Evolutionary conservation across 495 filamentous ascomycete species (phyloP).

Genomic region (Podospora appendiculata): DNA sequence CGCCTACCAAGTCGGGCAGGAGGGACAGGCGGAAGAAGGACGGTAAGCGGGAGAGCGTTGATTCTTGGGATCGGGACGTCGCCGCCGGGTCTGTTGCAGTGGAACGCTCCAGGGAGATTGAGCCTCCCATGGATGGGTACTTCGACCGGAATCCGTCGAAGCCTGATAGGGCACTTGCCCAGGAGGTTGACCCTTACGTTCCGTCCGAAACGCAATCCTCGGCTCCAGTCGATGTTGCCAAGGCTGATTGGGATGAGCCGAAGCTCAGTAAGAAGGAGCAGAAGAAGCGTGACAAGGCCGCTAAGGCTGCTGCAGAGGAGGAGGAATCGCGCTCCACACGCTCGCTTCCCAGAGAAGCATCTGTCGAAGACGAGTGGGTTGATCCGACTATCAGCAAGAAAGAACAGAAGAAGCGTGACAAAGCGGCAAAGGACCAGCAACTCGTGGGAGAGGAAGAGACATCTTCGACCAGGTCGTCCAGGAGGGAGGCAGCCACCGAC

Average conservation of each 20-base stretch:
- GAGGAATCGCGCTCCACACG: neutral
- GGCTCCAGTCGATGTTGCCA: neutral
- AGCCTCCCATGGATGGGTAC: neutral
- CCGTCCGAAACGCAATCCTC: no score
- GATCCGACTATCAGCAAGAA: conserved; percentile 9
- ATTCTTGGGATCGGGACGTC: neutral
- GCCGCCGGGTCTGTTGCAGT: neutral
- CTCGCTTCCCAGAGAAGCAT: conserved; percentile 4
- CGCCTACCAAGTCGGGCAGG: conserved; percentile 6
- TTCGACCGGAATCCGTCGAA: neutral
- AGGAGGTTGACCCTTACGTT: neutral
- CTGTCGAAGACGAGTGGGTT: conserved; percentile 14
- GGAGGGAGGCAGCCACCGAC: neutral
- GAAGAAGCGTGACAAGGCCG: conserved; percentile 11
- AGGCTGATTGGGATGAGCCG: neutral
- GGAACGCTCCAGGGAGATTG: neutral
- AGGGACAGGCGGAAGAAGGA: neutral
- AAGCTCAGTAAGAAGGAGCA: conserved; percentile 14
- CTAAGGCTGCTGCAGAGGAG: neutral
- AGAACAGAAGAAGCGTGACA: conserved; percentile 16
- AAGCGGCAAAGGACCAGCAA: neutral
- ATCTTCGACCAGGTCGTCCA: neutral
- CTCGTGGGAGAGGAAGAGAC: conserved; percentile 7
- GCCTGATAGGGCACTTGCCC: neutral
- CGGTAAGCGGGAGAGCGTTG: neutral